Base-by-base conservation (phyloP, 2,329 filamentous ascomycete genomes). In the Penicillium polonicum region DNA sequence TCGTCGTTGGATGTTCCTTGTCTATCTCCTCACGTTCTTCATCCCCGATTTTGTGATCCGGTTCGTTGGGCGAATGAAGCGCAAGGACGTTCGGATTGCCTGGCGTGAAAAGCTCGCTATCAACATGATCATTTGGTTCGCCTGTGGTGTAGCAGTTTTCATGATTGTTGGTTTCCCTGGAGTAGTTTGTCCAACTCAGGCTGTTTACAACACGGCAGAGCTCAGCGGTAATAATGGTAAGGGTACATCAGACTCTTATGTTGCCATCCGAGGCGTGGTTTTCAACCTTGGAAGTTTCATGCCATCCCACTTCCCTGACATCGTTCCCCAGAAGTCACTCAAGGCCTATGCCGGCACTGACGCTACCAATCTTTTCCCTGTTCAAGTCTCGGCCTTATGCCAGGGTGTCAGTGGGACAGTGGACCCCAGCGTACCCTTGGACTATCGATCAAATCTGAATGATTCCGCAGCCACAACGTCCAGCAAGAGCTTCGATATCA, bases 21-120 rank as follows among this genome's bases (percentile, higher is more conserved):
- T 95, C 36, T 96, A 88, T 71, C 61, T 89, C 33, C 78, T 99
- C 60, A 99, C 94, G 4, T 99, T 87, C 81, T 91, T 87, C 65
- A 79, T 96, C 45, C 94, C 94, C 5, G 92, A 97, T 71, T 89
- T 96, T 66, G 69, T 88, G 43, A 89, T 97, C 71, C 85, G 86
- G 53, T 81, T 82, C 67, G 60, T 96, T 41, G 93, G 93, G 23
- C 84, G 89, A 51, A 97, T 97, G 88, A 84, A 89, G 59, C 90
- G 94, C 60, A 95, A 95, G 72, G 94, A 99, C 73, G 86, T 99
- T 9, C 89, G 92, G 25, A 83, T 89, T 72, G 94, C 94, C 0
- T 99, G 94, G 94, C 85, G 94, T 71, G 94, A 99, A 75, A 99
- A 99, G 81, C 74, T 99, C 58, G 93, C 94, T 53, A 99, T 99